Evolutionary conservation across 305 asterid genomes (phyloP).

Genomic region (Solanum hybrid): DNA sequence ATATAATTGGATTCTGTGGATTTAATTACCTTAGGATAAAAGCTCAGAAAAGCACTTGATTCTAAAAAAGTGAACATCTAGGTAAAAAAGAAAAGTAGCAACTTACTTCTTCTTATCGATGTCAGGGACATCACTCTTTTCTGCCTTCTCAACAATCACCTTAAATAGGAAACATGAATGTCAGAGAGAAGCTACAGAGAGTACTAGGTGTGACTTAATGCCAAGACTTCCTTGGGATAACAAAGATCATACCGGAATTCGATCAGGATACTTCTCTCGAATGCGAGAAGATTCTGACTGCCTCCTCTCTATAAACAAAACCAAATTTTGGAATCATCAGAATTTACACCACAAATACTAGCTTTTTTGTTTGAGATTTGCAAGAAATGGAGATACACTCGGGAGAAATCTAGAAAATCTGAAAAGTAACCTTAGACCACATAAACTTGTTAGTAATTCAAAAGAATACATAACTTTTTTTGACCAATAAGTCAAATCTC

Average conservation of each 20-base stretch:
- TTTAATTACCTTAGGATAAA: neutral
- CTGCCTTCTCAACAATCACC: slow-evolving; percentile 65
- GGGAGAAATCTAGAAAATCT: neutral
- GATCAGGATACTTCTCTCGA: slow-evolving; percentile 50
- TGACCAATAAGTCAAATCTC: neutral
- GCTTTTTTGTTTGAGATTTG: neutral
- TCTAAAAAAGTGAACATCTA: neutral
- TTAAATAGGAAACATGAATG: slow-evolving; percentile 8
- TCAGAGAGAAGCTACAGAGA: neutral
- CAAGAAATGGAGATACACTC: neutral
- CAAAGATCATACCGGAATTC: slow-evolving; percentile 42
- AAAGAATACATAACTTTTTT: neutral
- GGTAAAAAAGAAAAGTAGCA: neutral
- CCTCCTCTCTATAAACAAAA: slow-evolving; percentile 31
- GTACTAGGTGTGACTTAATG: neutral
- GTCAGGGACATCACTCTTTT: slow-evolving; percentile 45
- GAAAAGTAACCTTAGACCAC: neutral
- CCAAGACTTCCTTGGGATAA: neutral
- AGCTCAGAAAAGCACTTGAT: neutral
- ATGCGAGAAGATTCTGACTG: slow-evolving; percentile 42
- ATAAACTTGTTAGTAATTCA: neutral
- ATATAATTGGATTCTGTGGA: neutral
- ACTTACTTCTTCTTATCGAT: slow-evolving; percentile 61
- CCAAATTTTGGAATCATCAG: neutral
- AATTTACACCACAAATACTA: neutral